These are phyloP conservation scores for Somion occarium DNA, from an alignment of 1,284 basidiomycete species.

Conservation along the genomic window DNA sequence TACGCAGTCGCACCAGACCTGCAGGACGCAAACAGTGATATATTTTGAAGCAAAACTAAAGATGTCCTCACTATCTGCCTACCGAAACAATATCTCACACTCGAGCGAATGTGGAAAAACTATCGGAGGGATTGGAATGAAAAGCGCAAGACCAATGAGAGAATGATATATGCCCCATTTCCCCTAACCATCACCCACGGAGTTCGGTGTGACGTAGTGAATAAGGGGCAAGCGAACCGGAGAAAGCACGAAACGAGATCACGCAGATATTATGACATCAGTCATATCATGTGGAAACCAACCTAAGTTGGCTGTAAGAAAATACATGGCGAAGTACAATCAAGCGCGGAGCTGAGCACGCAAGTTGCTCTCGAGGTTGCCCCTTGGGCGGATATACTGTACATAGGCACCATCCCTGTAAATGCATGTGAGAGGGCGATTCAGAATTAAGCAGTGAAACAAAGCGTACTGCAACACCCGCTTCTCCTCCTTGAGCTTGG, in stretches of 20 bases:
- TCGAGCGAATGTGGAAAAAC: too few species aligned
- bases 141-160: constrained; percentile 11
- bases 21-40: background rate
- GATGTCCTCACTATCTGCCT: constrained; percentile 5
- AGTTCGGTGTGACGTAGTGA: constrained; percentile 64
- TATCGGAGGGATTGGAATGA: background rate
- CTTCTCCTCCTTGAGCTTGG: constrained; percentile 86
- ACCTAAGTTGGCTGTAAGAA: constrained; percentile 16
- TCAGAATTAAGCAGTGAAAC: constrained; percentile 1
- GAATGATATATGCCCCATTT: constrained; percentile 67
- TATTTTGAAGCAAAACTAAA: background rate
- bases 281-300: constrained; percentile 13
- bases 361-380: constrained; percentile 81
- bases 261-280: background rate
- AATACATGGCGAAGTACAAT: constrained; percentile 22
- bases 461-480: constrained; percentile 75
- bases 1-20: too few species aligned
- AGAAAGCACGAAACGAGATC: constrained; percentile 8
- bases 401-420: constrained; percentile 79
- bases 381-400: constrained; percentile 88
- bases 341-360: constrained; percentile 74
- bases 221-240: constrained; percentile 44
- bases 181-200: constrained; percentile 73
- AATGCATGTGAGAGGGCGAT: constrained; percentile 18
- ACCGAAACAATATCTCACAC: background rate